Conservation (phyloP, 768 basidiomycete genomes). For the Pulveroboletus sp. region DNA sequence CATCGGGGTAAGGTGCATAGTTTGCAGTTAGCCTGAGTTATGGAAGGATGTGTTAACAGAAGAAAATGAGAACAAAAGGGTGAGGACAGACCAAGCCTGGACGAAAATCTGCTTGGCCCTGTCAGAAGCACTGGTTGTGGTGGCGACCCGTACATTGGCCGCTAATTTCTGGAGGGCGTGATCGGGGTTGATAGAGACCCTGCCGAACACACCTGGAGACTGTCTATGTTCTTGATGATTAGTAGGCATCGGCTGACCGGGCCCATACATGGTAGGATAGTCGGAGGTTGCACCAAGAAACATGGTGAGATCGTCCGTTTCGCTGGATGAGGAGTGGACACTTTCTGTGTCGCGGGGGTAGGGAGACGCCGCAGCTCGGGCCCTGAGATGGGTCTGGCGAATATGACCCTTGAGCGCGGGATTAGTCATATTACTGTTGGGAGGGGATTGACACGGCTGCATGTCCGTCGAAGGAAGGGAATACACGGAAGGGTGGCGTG, state of each 20-base stretch:
- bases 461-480: conserved; percentile 40
- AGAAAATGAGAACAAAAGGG: conserved; percentile 16
- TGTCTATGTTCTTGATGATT: conserved; percentile 50
- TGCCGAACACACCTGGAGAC: conserved; percentile 69
- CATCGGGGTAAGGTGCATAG: conserved; percentile 88
- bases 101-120: conserved; percentile 91
- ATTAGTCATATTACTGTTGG: conserved; percentile 73
- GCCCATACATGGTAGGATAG: conserved; percentile 65
- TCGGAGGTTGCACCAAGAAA: conserved; percentile 61
- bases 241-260: conserved; percentile 37
- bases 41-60: conserved; percentile 14
- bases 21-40: conserved; percentile 79
- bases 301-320: conserved; percentile 86
- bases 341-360: conserved; percentile 85
- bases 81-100: conserved; percentile 73
- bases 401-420: conserved; percentile 76
- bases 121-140: conserved; percentile 88
- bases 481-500: conserved; percentile 45
- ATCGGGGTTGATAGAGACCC: conserved; percentile 75
- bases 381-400: conserved; percentile 74
- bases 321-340: conserved; percentile 84
- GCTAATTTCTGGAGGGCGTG: conserved; percentile 84
- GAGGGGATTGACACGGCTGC: conserved; percentile 60
- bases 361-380: conserved; percentile 77
- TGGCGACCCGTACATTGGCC: conserved; percentile 82